phyloP scores from a whole-genome alignment of 2,329 filamentous ascomycete genomes.

The Fusarium torulosum region DNA sequence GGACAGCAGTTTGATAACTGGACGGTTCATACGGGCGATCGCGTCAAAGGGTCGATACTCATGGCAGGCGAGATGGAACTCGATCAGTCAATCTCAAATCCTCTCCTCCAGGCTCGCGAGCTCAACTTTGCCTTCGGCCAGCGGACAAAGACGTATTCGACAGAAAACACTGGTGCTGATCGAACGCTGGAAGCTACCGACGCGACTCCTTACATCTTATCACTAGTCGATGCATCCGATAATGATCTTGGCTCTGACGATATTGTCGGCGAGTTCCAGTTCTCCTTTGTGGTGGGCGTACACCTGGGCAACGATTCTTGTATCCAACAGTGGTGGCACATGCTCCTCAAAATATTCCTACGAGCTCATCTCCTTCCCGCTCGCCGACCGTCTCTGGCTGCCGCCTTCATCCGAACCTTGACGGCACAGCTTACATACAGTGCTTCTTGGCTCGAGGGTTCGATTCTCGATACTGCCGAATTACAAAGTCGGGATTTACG shows the following conservation, averaged over 20 bases:
- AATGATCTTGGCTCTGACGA: constrained; percentile 54
- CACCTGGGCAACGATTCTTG: constrained; percentile 70
- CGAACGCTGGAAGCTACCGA: constrained; percentile 62
- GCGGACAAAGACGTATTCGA: constrained; percentile 57
- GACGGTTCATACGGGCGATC: constrained; percentile 67
- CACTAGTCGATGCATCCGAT: constrained; percentile 52
- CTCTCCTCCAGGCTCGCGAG: constrained; percentile 54
- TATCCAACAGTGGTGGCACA: constrained; percentile 72
- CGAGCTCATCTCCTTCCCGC: constrained; percentile 61
- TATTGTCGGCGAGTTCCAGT: constrained; percentile 70
- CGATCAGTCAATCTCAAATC: constrained; percentile 54
- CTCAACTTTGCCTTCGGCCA: constrained; percentile 64
- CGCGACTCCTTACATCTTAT: constrained; percentile 61
- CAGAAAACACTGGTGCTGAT: constrained; percentile 53
- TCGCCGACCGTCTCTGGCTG: constrained; percentile 59
- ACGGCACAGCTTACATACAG: constrained; percentile 69
- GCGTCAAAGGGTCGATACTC: constrained; percentile 58
- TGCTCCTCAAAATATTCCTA: constrained; percentile 64
- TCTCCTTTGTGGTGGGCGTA: constrained; percentile 69
- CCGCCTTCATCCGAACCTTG: constrained; percentile 62
- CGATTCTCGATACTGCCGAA: constrained; percentile 56
- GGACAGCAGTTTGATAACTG: constrained; percentile 59
- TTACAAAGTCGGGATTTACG: constrained; percentile 55
- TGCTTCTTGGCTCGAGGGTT: constrained; percentile 61
- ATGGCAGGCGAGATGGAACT: constrained; percentile 57